Evolutionary conservation across 257 asterid species (phyloP).

Genomic region (Pogostemon cablin): DNA sequence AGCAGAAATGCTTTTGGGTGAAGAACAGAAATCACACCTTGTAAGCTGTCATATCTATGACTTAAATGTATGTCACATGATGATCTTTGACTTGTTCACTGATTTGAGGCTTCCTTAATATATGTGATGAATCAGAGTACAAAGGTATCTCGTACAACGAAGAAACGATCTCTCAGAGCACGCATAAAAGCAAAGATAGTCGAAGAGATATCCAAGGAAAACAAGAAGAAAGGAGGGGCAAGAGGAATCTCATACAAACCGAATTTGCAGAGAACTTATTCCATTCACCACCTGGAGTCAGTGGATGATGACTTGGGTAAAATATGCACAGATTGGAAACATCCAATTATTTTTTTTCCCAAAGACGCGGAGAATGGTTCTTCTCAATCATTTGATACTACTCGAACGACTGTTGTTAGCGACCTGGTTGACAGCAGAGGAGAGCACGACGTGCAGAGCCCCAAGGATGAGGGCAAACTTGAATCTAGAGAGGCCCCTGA

Average conservation of each 20-base stretch:
- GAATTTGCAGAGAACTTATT: conserved; percentile 53
- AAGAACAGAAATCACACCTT: conserved; percentile 37
- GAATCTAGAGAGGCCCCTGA: conserved; percentile 31
- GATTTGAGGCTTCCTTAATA: not conserved
- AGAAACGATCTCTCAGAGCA: conserved; percentile 59
- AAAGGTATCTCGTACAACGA: conserved; percentile 30
- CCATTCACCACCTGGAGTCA: conserved; percentile 66
- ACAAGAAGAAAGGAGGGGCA: conserved; percentile 9
- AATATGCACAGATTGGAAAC: conserved; percentile 45
- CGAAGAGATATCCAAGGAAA: conserved; percentile 43
- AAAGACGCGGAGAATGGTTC: conserved; percentile 30
- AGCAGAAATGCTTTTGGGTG: conserved; percentile 42
- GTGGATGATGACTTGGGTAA: conserved; percentile 37
- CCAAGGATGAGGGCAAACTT: conserved; percentile 29
- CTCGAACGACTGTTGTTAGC: conserved; percentile 10
- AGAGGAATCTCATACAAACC: conserved; percentile 32
- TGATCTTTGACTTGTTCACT: conserved; percentile 4
- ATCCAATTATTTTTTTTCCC: conserved; percentile 45
- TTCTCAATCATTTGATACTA: conserved; percentile 26
- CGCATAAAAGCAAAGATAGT: conserved; percentile 59
- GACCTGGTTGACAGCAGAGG: conserved; percentile 12
- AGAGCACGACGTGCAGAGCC: not conserved
- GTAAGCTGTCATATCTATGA: conserved; percentile 39
- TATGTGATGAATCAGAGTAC: conserved; percentile 43
- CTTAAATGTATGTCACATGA: not conserved